Conservation (phyloP, 2,329 filamentous ascomycete genomes). For the Sphaerulina musiva region DNA sequence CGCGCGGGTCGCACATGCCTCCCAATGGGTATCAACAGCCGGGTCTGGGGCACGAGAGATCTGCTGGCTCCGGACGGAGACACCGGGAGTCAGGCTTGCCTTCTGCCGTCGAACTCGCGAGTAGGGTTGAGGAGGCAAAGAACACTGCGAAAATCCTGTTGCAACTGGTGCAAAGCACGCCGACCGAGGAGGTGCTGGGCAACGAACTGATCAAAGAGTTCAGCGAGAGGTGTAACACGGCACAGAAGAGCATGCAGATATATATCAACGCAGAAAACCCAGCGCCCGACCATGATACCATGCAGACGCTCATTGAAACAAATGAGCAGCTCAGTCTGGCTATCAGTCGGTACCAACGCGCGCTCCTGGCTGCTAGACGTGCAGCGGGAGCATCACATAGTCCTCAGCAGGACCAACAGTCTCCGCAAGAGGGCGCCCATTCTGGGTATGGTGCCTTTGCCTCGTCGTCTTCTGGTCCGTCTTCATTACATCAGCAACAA, state of each 20-base stretch:
- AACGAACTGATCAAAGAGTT: constrained; percentile 95
- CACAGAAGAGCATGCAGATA: constrained; percentile 71
- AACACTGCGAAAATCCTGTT: constrained; percentile 88
- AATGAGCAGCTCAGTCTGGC: constrained; percentile 84
- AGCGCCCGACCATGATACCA: constrained; percentile 82
- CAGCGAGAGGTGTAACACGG: constrained; percentile 73
- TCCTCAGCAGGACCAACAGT: constrained; percentile 17
- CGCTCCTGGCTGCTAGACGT: constrained; percentile 56
- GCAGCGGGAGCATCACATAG: constrained; percentile 30
- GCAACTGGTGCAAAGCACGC: constrained; percentile 82
- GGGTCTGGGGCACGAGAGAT: constrained; percentile 2
- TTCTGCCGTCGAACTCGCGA: constrained; percentile 66
- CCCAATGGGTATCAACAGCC: constrained; percentile 4
- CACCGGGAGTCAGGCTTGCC: constrained; percentile 44
- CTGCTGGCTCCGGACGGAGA: constrained; percentile 2
- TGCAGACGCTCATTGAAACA: constrained; percentile 87
- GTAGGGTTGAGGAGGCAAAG: constrained; percentile 79
- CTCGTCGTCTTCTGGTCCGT: constrained; percentile 10
- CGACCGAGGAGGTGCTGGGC: constrained; percentile 63
- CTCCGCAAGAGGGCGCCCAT: constrained; percentile 4
- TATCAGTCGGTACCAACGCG: constrained; percentile 76
- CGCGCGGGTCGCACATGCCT: constrained; percentile 1
- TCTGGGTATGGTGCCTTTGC: constrained; percentile 15
- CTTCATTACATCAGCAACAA: constrained; percentile 9
- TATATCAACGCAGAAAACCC: constrained; percentile 80